Evolutionary conservation across 768 basidiomycete species (phyloP).

Genomic region (Tubosaeta sp.): DNA sequence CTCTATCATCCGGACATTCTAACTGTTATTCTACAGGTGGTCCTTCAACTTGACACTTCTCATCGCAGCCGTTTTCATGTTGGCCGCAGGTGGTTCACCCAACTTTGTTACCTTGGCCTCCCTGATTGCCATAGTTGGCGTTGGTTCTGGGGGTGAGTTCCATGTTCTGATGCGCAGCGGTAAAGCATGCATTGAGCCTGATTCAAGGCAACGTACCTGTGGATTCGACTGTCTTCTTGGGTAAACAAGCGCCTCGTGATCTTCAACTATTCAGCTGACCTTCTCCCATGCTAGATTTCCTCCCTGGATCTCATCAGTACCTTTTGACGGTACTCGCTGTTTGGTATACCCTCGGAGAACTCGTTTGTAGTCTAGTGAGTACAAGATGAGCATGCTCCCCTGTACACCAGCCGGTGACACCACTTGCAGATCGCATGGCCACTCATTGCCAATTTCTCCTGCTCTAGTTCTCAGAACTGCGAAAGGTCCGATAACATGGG

Average conservation of each 20-base stretch:
- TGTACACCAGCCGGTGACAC: not conserved
- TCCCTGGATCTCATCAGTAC: conserved; percentile 54
- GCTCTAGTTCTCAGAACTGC: conserved; percentile 34
- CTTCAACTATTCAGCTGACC: not conserved
- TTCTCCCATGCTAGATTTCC: conserved; percentile 36
- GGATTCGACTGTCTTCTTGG: conserved; percentile 48
- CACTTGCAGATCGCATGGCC: conserved; percentile 53
- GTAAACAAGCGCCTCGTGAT: conserved; percentile 18
- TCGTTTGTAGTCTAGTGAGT: conserved; percentile 44
- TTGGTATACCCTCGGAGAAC: conserved; percentile 58
- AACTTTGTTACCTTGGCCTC: conserved; percentile 47
- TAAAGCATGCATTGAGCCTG: not conserved
- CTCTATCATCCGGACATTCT: not conserved
- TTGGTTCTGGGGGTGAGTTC: conserved; percentile 44
- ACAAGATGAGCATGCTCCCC: not conserved
- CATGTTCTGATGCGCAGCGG: not conserved
- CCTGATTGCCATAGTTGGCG: conserved; percentile 40
- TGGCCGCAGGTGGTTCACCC: conserved; percentile 44
- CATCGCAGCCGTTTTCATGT: conserved; percentile 49
- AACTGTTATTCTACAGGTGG: conserved; percentile 30
- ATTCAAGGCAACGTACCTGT: conserved; percentile 50
- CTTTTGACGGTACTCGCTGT: conserved; percentile 53
- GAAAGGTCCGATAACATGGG: conserved; percentile 52
- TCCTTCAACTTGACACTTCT: conserved; percentile 54
- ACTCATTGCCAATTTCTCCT: conserved; percentile 52